These are phyloP conservation scores for Nitzschia sp. DNA, from an alignment of 108 stramenopile species.

Conservation along the genomic window DNA sequence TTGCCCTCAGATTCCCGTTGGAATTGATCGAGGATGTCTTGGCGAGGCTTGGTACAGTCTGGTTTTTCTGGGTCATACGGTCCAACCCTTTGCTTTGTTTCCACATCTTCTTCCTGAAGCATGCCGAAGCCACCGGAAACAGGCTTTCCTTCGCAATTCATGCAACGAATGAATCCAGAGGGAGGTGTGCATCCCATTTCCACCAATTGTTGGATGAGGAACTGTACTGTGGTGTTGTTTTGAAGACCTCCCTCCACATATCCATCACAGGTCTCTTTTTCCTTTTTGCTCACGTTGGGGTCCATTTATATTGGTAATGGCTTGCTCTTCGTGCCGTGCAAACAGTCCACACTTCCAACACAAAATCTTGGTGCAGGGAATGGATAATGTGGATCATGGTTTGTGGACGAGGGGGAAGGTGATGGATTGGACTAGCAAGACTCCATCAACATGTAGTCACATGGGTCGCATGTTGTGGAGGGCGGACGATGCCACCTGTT, in stretches of 20 bases:
- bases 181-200: conserved; percentile 80
- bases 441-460: no score
- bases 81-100: not conserved
- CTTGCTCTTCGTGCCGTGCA: no score
- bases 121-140: conserved; percentile 82
- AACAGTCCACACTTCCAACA: no score
- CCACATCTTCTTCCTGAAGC: conserved; percentile 56
- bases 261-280: conserved; percentile 48
- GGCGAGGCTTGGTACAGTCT: conserved; percentile 26
- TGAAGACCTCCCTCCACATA: conserved; percentile 66
- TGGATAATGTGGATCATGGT: no score
- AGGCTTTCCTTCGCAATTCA: conserved; percentile 69
- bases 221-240: conserved; percentile 75
- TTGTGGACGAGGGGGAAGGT: no score
- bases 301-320: no score
- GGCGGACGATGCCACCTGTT: no score
- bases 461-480: no score
- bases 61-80: conserved; percentile 15
- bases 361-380: no score
- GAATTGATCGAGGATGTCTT: conserved; percentile 34
- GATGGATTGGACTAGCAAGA: no score
- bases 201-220: conserved; percentile 62
- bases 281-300: not conserved
- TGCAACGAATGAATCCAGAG: conserved; percentile 68
- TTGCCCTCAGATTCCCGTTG: conserved; percentile 54